Base-by-base conservation (phyloP, 441 rosid species). In the Adansonia grandidieri region DNA sequence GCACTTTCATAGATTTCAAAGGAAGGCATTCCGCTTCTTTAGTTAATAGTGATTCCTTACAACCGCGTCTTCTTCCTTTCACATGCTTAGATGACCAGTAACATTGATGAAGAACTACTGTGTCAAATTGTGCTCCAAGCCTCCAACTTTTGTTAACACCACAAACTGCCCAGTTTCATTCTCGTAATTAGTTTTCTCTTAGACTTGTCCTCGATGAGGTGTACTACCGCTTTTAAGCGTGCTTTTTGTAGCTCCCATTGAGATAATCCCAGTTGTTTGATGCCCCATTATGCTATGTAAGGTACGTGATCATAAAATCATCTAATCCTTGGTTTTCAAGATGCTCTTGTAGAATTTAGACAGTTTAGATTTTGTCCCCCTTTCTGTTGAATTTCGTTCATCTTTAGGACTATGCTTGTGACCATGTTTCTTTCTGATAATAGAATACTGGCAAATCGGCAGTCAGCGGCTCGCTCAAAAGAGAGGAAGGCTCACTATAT, bases 381-480 rank as follows among this genome's bases (percentile, higher is more conserved):
- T 20, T 71, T 14, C 6, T 24, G 9, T 9, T 37, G 76, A 7
- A 73, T 37, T 32, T 54, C 2, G 13, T 73, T 28, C 37, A 32
- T 32, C 37, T 32, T 32, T 32, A 32, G 37, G 37, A 32, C 37
- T 32, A 32, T 32, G 37, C 37, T 32, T 32, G 37, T 32, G 37
- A 32, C 37, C 2, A 32, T 32, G 37, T 32, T 32, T 32, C 37
- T 32, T 32, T 32, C 37, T 32, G 37, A 3, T 32, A 32, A 32
- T 32, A 32, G 37, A 32, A 32, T 32, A 32, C 37, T 32, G 37
- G 98, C 98, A 58, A 94, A 94, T 83, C 78, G 96, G 48, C 93
- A 92, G 80, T 92, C 97, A 44, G 95, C 93, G 24, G 93, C 98
- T 71, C 89, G 96, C 7, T 91, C 98, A 9, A 94, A 94, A 63